phyloP scores from a whole-genome alignment of 345 rosid species.

The Camelina hispida region DNA sequence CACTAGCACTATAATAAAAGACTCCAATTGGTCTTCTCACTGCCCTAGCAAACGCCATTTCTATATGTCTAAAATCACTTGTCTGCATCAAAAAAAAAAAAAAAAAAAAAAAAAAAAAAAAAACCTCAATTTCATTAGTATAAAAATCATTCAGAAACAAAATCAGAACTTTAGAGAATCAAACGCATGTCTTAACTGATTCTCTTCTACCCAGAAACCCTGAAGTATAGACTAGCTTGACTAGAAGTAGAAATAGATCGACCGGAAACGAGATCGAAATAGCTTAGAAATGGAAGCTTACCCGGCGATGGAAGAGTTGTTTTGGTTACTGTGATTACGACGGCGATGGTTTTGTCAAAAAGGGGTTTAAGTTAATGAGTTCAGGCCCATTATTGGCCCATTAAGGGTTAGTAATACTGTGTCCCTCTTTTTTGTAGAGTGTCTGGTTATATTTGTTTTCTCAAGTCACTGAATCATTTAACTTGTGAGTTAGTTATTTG shows the following conservation, averaged over 20 bases:
- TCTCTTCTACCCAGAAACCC: not conserved
- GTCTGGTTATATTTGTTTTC: too few species aligned
- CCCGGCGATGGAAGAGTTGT: not conserved
- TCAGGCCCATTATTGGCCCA: not conserved
- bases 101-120: too few species aligned
- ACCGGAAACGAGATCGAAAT: not conserved
- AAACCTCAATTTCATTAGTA: conserved; percentile 13
- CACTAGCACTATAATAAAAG: conserved; percentile 35
- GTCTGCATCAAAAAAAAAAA: conserved; percentile 44
- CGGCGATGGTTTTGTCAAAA: not conserved
- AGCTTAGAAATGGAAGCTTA: not conserved
- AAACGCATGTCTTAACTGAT: not conserved
- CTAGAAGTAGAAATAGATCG: not conserved
- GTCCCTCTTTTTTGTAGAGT: not conserved
- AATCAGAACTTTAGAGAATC: conserved; percentile 12
- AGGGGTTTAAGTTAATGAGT: not conserved
- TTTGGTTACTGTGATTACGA: not conserved
- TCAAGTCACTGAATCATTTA: too few species aligned
- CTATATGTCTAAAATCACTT: conserved; percentile 18
- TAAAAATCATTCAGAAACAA: not conserved
- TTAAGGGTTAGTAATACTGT: not conserved
- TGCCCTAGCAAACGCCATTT: conserved; percentile 61
- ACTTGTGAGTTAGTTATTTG: too few species aligned
- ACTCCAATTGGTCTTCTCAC: conserved; percentile 58
- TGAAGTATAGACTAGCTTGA: not conserved